These are phyloP conservation scores for Epichloe sp. DNA, from an alignment of 2,329 filamentous ascomycete species.

Conservation along the genomic window DNA sequence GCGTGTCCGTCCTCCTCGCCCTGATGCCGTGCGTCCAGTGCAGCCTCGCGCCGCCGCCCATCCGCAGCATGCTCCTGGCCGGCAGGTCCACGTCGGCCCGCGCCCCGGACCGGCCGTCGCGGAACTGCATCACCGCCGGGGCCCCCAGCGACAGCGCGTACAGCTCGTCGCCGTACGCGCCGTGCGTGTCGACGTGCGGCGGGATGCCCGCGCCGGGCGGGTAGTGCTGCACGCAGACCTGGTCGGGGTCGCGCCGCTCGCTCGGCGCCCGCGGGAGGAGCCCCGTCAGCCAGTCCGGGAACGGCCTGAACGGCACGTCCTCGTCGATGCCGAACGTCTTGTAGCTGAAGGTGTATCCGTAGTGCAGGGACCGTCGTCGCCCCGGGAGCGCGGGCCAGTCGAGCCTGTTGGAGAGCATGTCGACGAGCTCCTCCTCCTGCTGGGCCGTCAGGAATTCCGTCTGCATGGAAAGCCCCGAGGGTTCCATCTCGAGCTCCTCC, in stretches of 20 bases:
- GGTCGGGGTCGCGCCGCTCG: slow-evolving; percentile 34
- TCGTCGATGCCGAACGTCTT: slow-evolving; percentile 41
- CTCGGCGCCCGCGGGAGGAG: slow-evolving; percentile 34
- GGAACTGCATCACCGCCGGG: slow-evolving; percentile 32
- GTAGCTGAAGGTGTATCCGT: slow-evolving; percentile 45
- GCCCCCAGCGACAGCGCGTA: slow-evolving; percentile 29
- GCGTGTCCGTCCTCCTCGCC: slow-evolving; percentile 36
- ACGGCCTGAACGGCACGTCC: slow-evolving; percentile 31
- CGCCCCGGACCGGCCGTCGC: slow-evolving; percentile 13
- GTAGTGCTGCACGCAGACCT: slow-evolving; percentile 48
- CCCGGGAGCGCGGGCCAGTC: slow-evolving; percentile 5
- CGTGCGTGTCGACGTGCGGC: slow-evolving; percentile 46
- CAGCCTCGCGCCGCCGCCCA: slow-evolving; percentile 34
- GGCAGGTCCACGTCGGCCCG: slow-evolving; percentile 32
- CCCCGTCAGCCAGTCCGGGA: slow-evolving; percentile 37
- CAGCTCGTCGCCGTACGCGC: slow-evolving; percentile 28
- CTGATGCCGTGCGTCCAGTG: slow-evolving; percentile 45
- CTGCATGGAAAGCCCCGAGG: slow-evolving; percentile 29
- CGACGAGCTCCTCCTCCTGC: slow-evolving; percentile 31
- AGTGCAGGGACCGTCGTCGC: slow-evolving; percentile 23
- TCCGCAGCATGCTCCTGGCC: slow-evolving; percentile 37
- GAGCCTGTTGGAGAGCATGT: slow-evolving; percentile 6
- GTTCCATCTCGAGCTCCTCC: slow-evolving; percentile 13
- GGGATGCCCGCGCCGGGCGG: slow-evolving; percentile 46
- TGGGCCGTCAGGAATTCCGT: slow-evolving; percentile 31